These are phyloP conservation scores for Pleurotus pulmonarius DNA, from an alignment of 768 basidiomycete genomes.

Conservation along the genomic window DNA sequence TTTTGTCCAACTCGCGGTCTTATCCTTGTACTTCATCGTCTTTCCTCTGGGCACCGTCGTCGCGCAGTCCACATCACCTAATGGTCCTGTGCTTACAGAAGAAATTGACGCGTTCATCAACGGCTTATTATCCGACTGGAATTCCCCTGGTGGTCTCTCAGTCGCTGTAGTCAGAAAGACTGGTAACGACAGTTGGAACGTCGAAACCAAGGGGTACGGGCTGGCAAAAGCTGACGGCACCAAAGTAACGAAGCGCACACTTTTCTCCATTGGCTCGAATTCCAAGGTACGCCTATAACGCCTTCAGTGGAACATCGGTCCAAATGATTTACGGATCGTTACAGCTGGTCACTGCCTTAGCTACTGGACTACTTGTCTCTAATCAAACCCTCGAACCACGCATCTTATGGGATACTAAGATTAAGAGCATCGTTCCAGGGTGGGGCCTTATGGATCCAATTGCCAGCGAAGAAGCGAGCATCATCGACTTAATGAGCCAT, in stretches of 20 bases:
- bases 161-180: constrained; percentile 16
- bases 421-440: constrained; percentile 18
- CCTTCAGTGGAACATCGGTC: no score
- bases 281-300: constrained; percentile 13
- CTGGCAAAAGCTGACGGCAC: constrained; percentile 15
- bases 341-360: constrained; percentile 20
- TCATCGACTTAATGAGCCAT: constrained; percentile 24
- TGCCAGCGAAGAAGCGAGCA: constrained; percentile 14
- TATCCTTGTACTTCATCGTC: no score
- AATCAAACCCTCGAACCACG: constrained; percentile 18
- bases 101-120: constrained; percentile 15
- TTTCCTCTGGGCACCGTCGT: no score
- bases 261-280: constrained; percentile 19
- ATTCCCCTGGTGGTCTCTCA: constrained; percentile 15
- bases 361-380: constrained; percentile 22
- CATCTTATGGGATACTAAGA: constrained; percentile 19
- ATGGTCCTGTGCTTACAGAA: constrained; percentile 7
- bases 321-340: neutral
- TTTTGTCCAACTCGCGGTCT: no score
- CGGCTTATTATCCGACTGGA: constrained; percentile 13
- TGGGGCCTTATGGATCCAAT: constrained; percentile 20
- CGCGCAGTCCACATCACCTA: no score
- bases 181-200: constrained; percentile 13
- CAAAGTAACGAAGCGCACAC: constrained; percentile 13
- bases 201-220: constrained; percentile 19